phyloP scores from a whole-genome alignment of 2,329 filamentous ascomycete species.

The Aspergillus terreus region DNA sequence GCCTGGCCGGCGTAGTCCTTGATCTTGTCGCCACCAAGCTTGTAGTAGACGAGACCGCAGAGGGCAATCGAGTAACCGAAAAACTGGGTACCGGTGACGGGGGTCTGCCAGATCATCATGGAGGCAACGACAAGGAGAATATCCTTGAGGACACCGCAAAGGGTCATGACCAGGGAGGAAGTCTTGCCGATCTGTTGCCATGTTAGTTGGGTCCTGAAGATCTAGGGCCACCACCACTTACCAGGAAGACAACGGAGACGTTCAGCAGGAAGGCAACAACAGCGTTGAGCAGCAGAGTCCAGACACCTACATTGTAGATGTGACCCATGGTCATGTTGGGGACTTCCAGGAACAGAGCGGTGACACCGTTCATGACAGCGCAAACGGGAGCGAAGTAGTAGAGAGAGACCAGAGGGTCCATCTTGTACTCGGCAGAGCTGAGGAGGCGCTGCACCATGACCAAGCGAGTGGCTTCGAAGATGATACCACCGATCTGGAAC shows the following conservation, averaged over 20 bases:
- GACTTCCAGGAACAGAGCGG: constrained; percentile 67
- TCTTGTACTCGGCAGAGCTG: constrained; percentile 73
- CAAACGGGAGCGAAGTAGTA: constrained; percentile 90
- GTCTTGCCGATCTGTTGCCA: constrained; percentile 73
- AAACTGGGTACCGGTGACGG: constrained; percentile 66
- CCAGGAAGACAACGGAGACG: constrained; percentile 79
- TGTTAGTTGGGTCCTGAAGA: not conserved
- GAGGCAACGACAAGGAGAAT: constrained; percentile 75
- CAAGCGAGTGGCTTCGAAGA: constrained; percentile 76
- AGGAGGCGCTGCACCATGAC: constrained; percentile 84
- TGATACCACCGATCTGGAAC: constrained; percentile 69
- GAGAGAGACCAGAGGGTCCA: constrained; percentile 82
- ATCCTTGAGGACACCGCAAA: constrained; percentile 83
- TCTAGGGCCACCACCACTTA: constrained; percentile 46
- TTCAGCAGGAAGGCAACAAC: constrained; percentile 75
- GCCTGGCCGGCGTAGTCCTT: constrained; percentile 73
- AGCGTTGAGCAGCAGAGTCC: constrained; percentile 69
- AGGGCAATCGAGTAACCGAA: constrained; percentile 75
- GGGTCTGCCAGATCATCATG: constrained; percentile 73
- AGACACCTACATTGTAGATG: constrained; percentile 62
- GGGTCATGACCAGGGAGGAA: constrained; percentile 78
- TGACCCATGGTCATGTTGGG: constrained; percentile 63
- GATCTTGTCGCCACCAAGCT: constrained; percentile 71
- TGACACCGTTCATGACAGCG: constrained; percentile 72
- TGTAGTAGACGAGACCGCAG: constrained; percentile 63